Percentiles rank a stretch among this genome's conserved stretches.
Conservation (phyloP, 2,329 filamentous ascomycete species). For the Trichoderma sp. region DNA sequence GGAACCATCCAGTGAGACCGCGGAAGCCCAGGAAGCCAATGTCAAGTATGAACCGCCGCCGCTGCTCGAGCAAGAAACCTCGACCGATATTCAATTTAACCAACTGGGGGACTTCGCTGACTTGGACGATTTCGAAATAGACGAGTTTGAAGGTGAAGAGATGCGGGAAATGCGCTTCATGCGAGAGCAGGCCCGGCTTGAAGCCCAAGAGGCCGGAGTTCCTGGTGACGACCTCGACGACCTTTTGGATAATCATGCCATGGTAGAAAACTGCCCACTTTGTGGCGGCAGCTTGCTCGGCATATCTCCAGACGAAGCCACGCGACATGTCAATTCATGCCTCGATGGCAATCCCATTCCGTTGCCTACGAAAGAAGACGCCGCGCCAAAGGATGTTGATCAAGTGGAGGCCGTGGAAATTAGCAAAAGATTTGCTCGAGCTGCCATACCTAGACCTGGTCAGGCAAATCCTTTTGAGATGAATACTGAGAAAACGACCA, state of each 20-base stretch:
- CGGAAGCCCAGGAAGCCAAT: background rate
- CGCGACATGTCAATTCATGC: conserved; percentile 87
- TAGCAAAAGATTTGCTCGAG: conserved; percentile 62
- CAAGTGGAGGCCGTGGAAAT: conserved; percentile 40
- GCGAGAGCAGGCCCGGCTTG: conserved; percentile 69
- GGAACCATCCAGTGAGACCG: background rate
- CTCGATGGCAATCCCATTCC: conserved; percentile 76
- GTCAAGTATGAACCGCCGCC: conserved; percentile 18
- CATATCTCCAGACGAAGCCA: conserved; percentile 63
- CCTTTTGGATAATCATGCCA: conserved; percentile 32
- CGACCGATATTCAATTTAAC: conserved; percentile 35
- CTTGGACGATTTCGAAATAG: conserved; percentile 57
- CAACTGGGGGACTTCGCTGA: conserved; percentile 38
- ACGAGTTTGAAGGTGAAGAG: conserved; percentile 60
- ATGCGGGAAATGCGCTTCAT: conserved; percentile 67
- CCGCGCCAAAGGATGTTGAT: conserved; percentile 21
- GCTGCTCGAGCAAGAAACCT: conserved; percentile 34
- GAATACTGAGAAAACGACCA: conserved; percentile 38
- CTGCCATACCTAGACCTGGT: conserved; percentile 70
- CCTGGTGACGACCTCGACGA: conserved; percentile 37
- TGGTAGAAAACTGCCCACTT: conserved; percentile 64
- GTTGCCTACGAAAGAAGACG: conserved; percentile 37
- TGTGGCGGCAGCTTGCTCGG: conserved; percentile 66
- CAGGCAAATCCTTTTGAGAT: conserved; percentile 76
- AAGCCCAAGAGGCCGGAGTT: conserved; percentile 54